Conservation (phyloP, 768 basidiomycete species). For the Leccinum longicurvipes region DNA sequence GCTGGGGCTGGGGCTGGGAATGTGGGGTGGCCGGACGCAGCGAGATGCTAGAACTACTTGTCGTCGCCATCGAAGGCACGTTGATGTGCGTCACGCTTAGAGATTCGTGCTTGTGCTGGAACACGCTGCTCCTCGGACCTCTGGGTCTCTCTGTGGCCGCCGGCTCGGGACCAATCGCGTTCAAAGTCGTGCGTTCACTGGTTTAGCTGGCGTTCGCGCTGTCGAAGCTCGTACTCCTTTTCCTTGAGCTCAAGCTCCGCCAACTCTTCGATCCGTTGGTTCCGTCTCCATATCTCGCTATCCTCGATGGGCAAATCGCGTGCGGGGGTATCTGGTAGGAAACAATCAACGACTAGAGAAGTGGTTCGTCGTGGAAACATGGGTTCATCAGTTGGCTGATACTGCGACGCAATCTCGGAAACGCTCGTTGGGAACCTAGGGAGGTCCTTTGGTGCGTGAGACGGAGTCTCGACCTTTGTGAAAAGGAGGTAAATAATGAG, state of each 20-base stretch:
- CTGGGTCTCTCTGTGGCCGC: constrained; percentile 32
- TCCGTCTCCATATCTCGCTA: constrained; percentile 31
- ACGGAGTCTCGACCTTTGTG: constrained; percentile 46
- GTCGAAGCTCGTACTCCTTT: constrained; percentile 50
- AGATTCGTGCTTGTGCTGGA: constrained; percentile 29
- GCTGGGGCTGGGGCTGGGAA: background rate
- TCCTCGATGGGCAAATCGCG: constrained; percentile 20
- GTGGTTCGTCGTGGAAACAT: constrained; percentile 39
- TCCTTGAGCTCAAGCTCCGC: constrained; percentile 52
- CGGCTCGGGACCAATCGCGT: constrained; percentile 40
- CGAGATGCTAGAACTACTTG: background rate
- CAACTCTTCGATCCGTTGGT: constrained; percentile 47
- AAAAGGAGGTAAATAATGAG: constrained; percentile 1
- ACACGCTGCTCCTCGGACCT: constrained; percentile 22
- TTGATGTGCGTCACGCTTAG: constrained; percentile 29
- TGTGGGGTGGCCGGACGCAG: constrained; percentile 2
- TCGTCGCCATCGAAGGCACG: constrained; percentile 4
- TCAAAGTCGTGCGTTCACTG: constrained; percentile 56
- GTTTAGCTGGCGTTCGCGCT: constrained; percentile 54
- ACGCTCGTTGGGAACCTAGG: constrained; percentile 65
- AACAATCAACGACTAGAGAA: constrained; percentile 34
- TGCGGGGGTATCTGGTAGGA: constrained; percentile 24
- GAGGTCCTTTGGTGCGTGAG: constrained; percentile 57
- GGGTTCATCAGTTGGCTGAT: constrained; percentile 45
- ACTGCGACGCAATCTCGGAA: constrained; percentile 59